Base-by-base conservation (phyloP, 2,329 filamentous ascomycete genomes). In the Colletotrichum lupini region DNA sequence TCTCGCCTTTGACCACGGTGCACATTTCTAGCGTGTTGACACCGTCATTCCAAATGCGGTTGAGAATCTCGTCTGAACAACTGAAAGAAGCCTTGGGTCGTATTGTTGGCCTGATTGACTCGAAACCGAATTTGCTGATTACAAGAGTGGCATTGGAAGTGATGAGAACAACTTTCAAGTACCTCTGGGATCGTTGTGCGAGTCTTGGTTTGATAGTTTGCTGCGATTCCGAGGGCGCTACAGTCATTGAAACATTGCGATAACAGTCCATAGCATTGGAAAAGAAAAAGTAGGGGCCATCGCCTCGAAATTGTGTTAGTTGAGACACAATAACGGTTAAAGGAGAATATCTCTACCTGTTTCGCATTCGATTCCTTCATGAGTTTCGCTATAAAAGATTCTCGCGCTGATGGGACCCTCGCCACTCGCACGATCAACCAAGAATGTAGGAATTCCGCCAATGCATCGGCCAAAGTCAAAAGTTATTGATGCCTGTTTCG, bases 241-340 rank as follows among this genome's bases (percentile, higher is more conserved):
- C 22, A 2, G n/a, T 61, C 46, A 64, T 53, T 19, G 26, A 46
- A 4, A 64, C 59, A 55, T 35, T 64, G 37, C 68, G 59, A 28
- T 74, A 72, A 53, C 68, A 64, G 28, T 72, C 68, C 68, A 74
- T 74, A 5, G 68, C 68, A n/a, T 53, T 72, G n/a, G 68, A 74
- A 32, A 74, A 74, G 30, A 74, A 22, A 11, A 68, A 74, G 14
- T 65, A 72, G 4, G 68, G 63, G 0, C 72, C 68, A 49, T 74
- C 64, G 42, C 72, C 64, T 72, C 8, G 8, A 4, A 2, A 28
- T 22, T 7, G 12, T 22, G 26, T 58, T n/a, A 22, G 32, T 26
- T 5, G 26, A 12, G 9, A 19, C 28, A 11, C 24, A 3, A 22
- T 5, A 9, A 14, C 5, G 2, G 30, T n/a, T 6, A 32, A 22